Base-by-base conservation (phyloP, 2,329 filamentous ascomycete species). In the Aspergillus luchuensis region DNA sequence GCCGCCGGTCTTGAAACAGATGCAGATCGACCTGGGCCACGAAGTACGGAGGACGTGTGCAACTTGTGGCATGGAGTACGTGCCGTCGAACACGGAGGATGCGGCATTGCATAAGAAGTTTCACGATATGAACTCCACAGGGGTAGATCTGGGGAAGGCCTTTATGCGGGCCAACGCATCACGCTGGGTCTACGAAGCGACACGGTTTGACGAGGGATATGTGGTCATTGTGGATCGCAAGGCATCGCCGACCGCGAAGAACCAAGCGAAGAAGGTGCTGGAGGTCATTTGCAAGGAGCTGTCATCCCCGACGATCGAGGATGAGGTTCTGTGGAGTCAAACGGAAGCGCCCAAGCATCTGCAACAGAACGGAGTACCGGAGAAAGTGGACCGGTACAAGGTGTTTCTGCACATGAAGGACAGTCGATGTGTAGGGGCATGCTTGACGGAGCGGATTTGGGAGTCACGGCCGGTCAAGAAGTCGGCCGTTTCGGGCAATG, bases 31-130 rank as follows among this genome's bases (percentile, higher is more conserved):
- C 66, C 76, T 88, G 11, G 86, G 85, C 2, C 77, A 80, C 41
- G 80, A 84, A 45, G 75, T 82, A 41, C 80, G 84, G 50, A 84
- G 83, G 65, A 84, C 81, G 10, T 90, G 87, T 73, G 77, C 78
- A 39, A 78, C 77, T 2, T 90, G 87, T 67, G 84, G 85, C 1
- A 90, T 90, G 87, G 85, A 87, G 56, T 90, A 89, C 66, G 81
- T 86, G 36, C 84, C 86, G 4, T 88, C 86, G 0, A 84, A 84
- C 53, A 74, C 78, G 6, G 86, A 88, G 67, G 87, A 90, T 66
- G 78, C 80, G n/a, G 82, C 81, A 6, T 69, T 89, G 57, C 87
- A 90, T 69, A 83, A 84, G 65, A 87, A 85, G 63, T 89, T 86
- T 66, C 87, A 89, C 70, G 82, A 84, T 38, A 84, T 85, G 75